phyloP scores from a whole-genome alignment of 2,329 filamentous ascomycete species.

The Aspergillus ibericus region DNA sequence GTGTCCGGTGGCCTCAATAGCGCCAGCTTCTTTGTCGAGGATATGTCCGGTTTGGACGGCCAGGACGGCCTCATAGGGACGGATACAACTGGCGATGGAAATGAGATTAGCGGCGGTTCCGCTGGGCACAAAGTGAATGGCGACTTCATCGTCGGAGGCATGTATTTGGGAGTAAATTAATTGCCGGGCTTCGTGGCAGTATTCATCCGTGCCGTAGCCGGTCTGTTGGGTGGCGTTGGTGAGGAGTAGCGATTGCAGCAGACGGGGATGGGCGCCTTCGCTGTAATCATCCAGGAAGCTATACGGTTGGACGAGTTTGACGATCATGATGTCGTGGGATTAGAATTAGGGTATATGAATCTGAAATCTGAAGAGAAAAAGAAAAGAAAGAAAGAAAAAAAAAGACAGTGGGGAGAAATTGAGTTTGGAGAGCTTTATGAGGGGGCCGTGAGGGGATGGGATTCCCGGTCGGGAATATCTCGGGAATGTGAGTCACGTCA shows the following conservation, averaged over 20 bases:
- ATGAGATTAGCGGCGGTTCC: conserved; percentile 56
- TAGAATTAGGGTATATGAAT: not conserved
- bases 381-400: not conserved
- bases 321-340: conserved; percentile 6
- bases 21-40: conserved; percentile 52
- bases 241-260: conserved; percentile 49
- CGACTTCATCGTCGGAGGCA: conserved; percentile 40
- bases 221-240: conserved; percentile 50
- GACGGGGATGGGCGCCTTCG: conserved; percentile 53
- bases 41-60: conserved; percentile 53
- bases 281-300: conserved; percentile 56
- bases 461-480: not conserved
- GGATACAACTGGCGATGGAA: conserved; percentile 53
- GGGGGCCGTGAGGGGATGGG: not conserved
- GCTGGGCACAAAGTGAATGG: conserved; percentile 54
- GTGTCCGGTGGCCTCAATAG: conserved; percentile 54
- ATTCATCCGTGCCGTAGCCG: conserved; percentile 51
- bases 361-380: not conserved
- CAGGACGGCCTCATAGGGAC: conserved; percentile 54
- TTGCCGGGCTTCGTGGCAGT: conserved; percentile 44
- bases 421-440: not conserved
- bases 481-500: not conserved
- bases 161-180: conserved; percentile 40
- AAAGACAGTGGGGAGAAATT: not conserved
- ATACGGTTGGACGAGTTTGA: conserved; percentile 31